Base-by-base conservation (phyloP, 2,329 filamentous ascomycete species). In the Fusarium hostae region DNA sequence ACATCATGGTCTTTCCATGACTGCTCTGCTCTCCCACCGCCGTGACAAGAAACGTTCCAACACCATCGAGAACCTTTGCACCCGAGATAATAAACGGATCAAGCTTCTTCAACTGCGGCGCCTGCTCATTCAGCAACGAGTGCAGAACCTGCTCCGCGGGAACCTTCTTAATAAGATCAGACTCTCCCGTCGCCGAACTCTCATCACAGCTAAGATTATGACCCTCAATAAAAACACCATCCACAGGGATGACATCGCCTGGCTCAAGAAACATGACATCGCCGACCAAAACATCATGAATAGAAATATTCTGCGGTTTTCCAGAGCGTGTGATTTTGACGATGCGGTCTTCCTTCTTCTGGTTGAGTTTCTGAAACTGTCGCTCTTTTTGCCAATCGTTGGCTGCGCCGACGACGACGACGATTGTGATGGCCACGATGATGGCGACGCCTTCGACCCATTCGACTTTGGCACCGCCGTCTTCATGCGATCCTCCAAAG, bases 131-230 rank as follows among this genome's bases (percentile, higher is more conserved):
- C 5, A 69, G 6, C 15, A 91, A 83, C 12, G 84, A 83, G 32
- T 85, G 81, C 80, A 87, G 88, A 56, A 90, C 89, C 54, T 88
- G 84, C n/a, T 89, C 84, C 6, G 86, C 90, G 6, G 83, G 78
- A 0, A 86, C 88, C 81, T 93, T 93, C 80, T 89, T 91, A 77
- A 93, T 87, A 51, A 90, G 86, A 73, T 93, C 91, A 1, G 90
- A 93, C 80, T 93, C 91, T 65, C 91, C 91, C 35, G 91, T 93
- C 1, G 90, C 89, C 10, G 90, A 92, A 8, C 90, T 92, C 76
- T 93, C 91, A 72, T 93, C 91, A 75, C 91, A 93, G 78, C 90
- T 84, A 30, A 85, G 72, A 13, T 81, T 81, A 58, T 85, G 82
- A 2, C 84, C 84, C 13, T 85, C 82, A 67, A 93, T 90, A 61